A percentile compares a stretch with the other conserved stretches of the same genome.
Conservation (phyloP, 306 rosid genomes). For the Sicyos baderoa region DNA sequence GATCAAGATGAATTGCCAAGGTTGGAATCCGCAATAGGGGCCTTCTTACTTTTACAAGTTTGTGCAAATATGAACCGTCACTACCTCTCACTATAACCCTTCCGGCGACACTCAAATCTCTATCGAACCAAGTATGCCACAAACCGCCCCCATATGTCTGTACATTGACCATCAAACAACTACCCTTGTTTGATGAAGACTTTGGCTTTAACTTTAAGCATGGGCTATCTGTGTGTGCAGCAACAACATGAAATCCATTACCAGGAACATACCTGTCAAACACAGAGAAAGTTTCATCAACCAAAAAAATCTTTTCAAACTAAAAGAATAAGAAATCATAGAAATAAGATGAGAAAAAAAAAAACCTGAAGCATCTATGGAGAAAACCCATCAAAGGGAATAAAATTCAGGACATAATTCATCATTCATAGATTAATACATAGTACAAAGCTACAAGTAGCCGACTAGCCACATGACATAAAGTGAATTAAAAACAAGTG, state of each 20-base stretch:
- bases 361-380: neutral
- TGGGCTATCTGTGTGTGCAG: slow-evolving; percentile 95
- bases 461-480: neutral
- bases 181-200: slow-evolving; percentile 62
- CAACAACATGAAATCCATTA: slow-evolving; percentile 75
- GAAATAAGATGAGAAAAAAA: neutral
- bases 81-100: slow-evolving; percentile 61
- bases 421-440: neutral
- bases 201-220: slow-evolving; percentile 86
- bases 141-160: slow-evolving; percentile 91
- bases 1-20: slow-evolving; percentile 95
- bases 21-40: slow-evolving; percentile 87
- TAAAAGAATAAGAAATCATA: neutral
- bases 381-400: neutral
- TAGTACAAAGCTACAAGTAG: neutral
- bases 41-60: slow-evolving; percentile 79
- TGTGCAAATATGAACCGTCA: slow-evolving; percentile 45
- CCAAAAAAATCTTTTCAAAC: neutral
- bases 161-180: slow-evolving; percentile 69
- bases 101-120: slow-evolving; percentile 94
- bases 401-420: neutral
- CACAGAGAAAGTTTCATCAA: slow-evolving; percentile 21
- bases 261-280: slow-evolving; percentile 61
- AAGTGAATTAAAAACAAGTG: neutral
- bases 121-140: slow-evolving; percentile 98